Evolutionary conservation across 2,329 filamentous ascomycete genomes (phyloP).

Genomic region (Diatrype stigma): DNA sequence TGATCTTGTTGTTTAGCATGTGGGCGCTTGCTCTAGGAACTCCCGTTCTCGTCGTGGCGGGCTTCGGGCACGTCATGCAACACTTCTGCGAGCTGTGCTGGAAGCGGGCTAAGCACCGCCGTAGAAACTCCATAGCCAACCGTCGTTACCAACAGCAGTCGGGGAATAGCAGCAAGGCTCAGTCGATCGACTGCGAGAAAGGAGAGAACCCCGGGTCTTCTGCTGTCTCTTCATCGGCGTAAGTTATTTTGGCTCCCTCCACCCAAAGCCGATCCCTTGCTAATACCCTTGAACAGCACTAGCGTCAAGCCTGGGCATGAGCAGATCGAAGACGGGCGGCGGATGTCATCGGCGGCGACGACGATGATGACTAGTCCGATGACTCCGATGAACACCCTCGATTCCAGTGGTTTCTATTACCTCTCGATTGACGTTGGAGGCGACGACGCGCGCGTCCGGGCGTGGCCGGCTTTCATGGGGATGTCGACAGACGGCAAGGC

Average conservation of each 20-base stretch:
- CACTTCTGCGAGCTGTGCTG: constrained; percentile 16
- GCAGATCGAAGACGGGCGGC: constrained; percentile 2
- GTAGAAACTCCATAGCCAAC: no score
- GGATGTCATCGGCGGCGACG: background rate
- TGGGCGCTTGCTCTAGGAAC: constrained; percentile 59
- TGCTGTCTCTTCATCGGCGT: constrained; percentile 4
- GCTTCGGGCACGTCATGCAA: constrained; percentile 44
- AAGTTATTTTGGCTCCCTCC: background rate
- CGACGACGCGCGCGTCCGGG: constrained; percentile 17
- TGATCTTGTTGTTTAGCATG: constrained; percentile 7
- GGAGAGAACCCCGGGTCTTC: background rate
- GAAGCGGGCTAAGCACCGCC: constrained; percentile 14
- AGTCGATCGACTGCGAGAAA: constrained; percentile 7
- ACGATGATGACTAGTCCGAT: background rate
- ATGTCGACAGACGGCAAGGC: constrained; percentile 14
- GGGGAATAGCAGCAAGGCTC: background rate
- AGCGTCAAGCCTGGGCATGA: constrained; percentile 8
- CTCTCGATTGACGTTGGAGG: constrained; percentile 19
- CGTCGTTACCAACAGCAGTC: background rate
- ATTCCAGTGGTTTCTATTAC: constrained; percentile 7
- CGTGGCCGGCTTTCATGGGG: constrained; percentile 19
- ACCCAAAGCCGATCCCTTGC: no score
- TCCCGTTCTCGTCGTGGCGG: constrained; percentile 55
- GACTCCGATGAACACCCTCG: constrained; percentile 1
- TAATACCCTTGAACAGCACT: constrained; percentile 3